Evolutionary conservation across 2,329 filamentous ascomycete species (phyloP).

Genomic region (Falciphora oryzae): DNA sequence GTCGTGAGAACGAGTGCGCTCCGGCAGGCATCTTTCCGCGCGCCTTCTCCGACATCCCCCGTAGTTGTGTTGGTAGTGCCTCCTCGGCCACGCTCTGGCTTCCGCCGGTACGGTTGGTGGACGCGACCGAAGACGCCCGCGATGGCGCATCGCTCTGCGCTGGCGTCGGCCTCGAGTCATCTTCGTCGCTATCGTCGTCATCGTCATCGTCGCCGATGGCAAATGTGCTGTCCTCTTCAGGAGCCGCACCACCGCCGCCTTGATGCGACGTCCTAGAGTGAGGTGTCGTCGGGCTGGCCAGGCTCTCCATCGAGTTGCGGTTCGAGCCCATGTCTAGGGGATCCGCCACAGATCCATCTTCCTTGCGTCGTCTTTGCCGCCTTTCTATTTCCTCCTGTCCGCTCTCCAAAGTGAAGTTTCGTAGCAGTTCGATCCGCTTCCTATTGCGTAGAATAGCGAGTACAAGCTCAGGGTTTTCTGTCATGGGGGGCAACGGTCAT

Average conservation of each 20-base stretch:
- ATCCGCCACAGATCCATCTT: slow-evolving; percentile 46
- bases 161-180: slow-evolving; percentile 48
- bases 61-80: slow-evolving; percentile 72
- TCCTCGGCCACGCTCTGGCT: slow-evolving; percentile 50
- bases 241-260: slow-evolving; percentile 57
- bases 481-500: slow-evolving; percentile 11
- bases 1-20: slow-evolving; percentile 74
- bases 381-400: slow-evolving; percentile 88
- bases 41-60: slow-evolving; percentile 96
- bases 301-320: slow-evolving; percentile 62
- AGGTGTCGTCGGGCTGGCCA: slow-evolving; percentile 54
- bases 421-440: slow-evolving; percentile 77
- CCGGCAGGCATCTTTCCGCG: slow-evolving; percentile 91
- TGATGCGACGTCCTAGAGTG: slow-evolving; percentile 51
- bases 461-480: slow-evolving; percentile 76
- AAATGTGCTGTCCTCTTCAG: slow-evolving; percentile 76
- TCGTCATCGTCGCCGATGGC: slow-evolving; percentile 88
- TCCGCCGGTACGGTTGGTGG: slow-evolving; percentile 18
- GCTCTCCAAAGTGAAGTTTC: slow-evolving; percentile 85
- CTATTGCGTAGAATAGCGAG: slow-evolving; percentile 73
- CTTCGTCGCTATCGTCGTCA: slow-evolving; percentile 51
- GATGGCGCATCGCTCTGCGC: slow-evolving; percentile 55
- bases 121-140: slow-evolving; percentile 63
- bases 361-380: slow-evolving; percentile 64
- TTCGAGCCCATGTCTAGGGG: slow-evolving; percentile 42